phyloP scores from a whole-genome alignment of 1,139 yeast genomes.

The Lodderomyces metapsilosis region DNA sequence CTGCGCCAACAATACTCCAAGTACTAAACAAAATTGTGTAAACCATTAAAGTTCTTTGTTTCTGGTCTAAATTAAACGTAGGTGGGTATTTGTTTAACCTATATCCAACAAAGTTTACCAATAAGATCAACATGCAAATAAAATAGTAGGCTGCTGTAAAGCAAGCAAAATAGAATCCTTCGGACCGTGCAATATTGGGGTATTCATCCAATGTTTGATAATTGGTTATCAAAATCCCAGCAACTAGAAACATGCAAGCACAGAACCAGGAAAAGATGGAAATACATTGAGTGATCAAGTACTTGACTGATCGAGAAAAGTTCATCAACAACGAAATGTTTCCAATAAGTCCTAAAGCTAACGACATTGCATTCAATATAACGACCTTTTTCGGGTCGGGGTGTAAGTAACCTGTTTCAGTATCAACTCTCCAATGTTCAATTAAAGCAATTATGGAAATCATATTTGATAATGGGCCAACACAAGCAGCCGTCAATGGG shows the following conservation, averaged over 20 bases:
- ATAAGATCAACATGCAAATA: constrained; percentile 49
- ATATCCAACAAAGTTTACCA: constrained; percentile 63
- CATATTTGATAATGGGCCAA: constrained; percentile 77
- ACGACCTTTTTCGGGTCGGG: constrained; percentile 42
- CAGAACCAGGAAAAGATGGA: constrained; percentile 63
- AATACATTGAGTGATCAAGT: constrained; percentile 56
- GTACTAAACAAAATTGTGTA: constrained; percentile 62
- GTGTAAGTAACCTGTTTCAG: constrained; percentile 21
- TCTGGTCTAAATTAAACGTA: constrained; percentile 58
- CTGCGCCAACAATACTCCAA: constrained; percentile 72
- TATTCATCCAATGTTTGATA: constrained; percentile 13
- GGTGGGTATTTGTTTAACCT: constrained; percentile 61
- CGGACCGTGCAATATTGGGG: constrained; percentile 35
- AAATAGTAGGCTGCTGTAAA: constrained; percentile 63
- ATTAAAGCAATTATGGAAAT: constrained; percentile 70
- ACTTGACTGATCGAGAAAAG: constrained; percentile 57
- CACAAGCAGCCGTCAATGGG: constrained; percentile 72
- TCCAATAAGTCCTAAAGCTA: constrained; percentile 63
- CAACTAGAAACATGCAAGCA: constrained; percentile 53
- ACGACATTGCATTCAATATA: constrained; percentile 58
- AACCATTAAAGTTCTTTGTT: constrained; percentile 70
- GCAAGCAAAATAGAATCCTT: constrained; percentile 78
- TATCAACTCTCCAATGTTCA: constrained; percentile 59
- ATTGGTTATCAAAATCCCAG: constrained; percentile 41
- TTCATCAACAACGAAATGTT: constrained; percentile 66